Base-by-base conservation (phyloP, 129 eudicot species). In the Centaurea solstitialis region DNA sequence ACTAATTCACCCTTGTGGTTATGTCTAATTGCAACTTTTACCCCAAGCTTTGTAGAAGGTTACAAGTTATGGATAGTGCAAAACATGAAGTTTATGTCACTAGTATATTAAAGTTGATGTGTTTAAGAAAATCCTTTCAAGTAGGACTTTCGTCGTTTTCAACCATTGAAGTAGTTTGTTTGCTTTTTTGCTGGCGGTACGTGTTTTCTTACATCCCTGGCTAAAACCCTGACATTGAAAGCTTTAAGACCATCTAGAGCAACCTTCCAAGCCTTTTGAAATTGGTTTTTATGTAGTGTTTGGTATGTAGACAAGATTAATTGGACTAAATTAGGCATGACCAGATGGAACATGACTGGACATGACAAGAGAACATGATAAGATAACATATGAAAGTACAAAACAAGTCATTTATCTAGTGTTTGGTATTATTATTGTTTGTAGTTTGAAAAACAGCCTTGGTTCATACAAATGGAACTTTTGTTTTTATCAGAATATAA, bases 1-100 rank as follows among this genome's bases (percentile, higher is more conserved):
- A 21, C 41, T 75, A 23, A 5, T 13, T 68, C 20, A 50, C 71
- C 75, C 76, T 74, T 75, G 12, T 68, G 35, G 76, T 81, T 75
- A 26, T 67, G 23, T 17, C 1, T 24, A n/a, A 45, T 45, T 80
- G 4, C 68, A 41, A 23, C 13, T 20, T 45, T 9, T 8, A 72
- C 72, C 83, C 38, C 20, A 61, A 76, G 0, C 57, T 61, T 61
- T 76, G 8, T 59, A 4, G 17, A 62, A 75, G 6, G 64, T 53
- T 53, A 17, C 64, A 53, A 17, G 64, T 53, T 17, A 53, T 0
- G 64, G 8, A 53, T 53, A n/a, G 18, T 53, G 64, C 21, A 53
- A 53, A 53, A 53, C n/a, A 1, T 4, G 7, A 15, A 50, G 20
- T 50, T 50, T 12, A 12, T 2, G 17, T 11, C 4, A 11, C 4